Conservation (phyloP, 441 rosid genomes). For the Pelargonium fulgidum region DNA sequence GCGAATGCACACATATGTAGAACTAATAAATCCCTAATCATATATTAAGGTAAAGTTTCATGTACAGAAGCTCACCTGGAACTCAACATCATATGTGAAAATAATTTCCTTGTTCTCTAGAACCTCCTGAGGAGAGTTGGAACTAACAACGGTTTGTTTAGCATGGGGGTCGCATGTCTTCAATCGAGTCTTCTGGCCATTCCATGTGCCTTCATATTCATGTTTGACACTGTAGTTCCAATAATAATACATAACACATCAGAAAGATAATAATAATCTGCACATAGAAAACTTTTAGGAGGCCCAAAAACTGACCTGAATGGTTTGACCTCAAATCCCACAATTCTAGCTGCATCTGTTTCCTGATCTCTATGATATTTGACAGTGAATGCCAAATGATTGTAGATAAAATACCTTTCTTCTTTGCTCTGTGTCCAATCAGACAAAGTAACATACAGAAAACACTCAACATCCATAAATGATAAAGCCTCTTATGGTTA, state of each 20-base stretch:
- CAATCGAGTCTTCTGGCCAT: conserved; percentile 56
- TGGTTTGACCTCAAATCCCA: conserved; percentile 89
- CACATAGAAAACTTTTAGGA: too few relatives aligned
- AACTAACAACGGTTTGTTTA: conserved; percentile 58
- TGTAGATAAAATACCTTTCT: conserved; percentile 75
- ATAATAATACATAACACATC: conserved; percentile 1
- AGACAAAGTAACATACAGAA: conserved; percentile 18
- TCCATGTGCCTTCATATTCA: conserved; percentile 73
- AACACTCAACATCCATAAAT: too few relatives aligned
- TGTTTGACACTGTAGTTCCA: conserved; percentile 58
- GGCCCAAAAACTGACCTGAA: too few relatives aligned
- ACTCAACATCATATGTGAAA: conserved; percentile 81
- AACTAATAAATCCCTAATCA: neutral
- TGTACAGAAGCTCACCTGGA: conserved; percentile 44
- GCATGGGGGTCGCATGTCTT: conserved; percentile 88
- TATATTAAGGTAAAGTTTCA: neutral
- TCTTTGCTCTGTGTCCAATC: conserved; percentile 76
- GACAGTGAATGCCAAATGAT: conserved; percentile 70
- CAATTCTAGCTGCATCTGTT: conserved; percentile 60
- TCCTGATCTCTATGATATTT: conserved; percentile 60
- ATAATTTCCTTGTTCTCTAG: conserved; percentile 64
- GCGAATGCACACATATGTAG: neutral
- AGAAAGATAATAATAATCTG: neutral
- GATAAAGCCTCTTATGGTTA: too few relatives aligned
- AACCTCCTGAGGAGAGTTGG: conserved; percentile 76